phyloP scores from a whole-genome alignment of 2,329 filamentous ascomycete genomes.

The Chaetomiaceae sp. region DNA sequence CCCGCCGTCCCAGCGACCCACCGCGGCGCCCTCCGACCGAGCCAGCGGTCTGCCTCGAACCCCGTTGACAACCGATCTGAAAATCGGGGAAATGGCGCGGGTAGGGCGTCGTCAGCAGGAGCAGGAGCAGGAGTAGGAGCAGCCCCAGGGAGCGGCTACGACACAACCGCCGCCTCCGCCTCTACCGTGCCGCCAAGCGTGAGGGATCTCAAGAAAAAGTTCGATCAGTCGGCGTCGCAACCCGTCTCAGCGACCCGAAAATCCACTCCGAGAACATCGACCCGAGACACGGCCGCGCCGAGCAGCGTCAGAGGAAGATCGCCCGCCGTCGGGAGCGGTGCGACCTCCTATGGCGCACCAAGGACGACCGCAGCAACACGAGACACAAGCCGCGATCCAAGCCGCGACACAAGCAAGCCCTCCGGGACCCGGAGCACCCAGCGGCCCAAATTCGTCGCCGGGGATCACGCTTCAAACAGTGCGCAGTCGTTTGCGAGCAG shows the following conservation, averaged over 20 bases:
- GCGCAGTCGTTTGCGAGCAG: constrained; percentile 57
- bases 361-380: constrained; percentile 32
- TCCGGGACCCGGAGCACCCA: constrained; percentile 36
- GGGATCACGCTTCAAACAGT: constrained; percentile 50
- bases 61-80: constrained; percentile 45
- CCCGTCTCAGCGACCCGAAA: constrained; percentile 34
- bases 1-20: constrained; percentile 36
- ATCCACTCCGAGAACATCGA: constrained; percentile 31
- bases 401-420: constrained; percentile 27
- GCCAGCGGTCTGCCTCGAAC: constrained; percentile 51
- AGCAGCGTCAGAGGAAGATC: constrained; percentile 32
- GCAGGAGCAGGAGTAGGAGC: too few species aligned
- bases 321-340: constrained; percentile 31
- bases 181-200: constrained; percentile 59
- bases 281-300: constrained; percentile 32
- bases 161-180: constrained; percentile 19
- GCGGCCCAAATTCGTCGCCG: constrained; percentile 43
- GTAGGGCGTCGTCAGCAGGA: too few species aligned
- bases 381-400: constrained; percentile 31
- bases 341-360: constrained; percentile 38
- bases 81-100: constrained; percentile 22
- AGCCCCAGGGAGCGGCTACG: constrained; percentile 27
- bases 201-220: constrained; percentile 60
- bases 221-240: constrained; percentile 18
- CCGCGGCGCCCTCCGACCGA: constrained; percentile 36